These are phyloP conservation scores for Pouteria campechiana DNA, from an alignment of 179 eudicot genomes.

Conservation along the genomic window DNA sequence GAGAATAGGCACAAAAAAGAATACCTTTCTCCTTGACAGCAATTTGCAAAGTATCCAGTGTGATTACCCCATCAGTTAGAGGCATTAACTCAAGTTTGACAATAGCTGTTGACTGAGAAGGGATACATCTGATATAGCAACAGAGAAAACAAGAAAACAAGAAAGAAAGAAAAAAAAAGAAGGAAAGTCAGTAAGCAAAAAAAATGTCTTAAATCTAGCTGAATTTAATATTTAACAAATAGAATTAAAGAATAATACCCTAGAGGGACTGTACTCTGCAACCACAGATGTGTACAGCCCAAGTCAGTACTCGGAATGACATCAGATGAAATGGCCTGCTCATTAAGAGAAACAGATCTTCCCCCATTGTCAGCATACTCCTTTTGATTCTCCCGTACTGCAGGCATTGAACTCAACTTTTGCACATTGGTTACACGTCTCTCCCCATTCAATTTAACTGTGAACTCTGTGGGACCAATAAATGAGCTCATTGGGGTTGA, in stretches of 20 bases:
- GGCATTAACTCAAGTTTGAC: slow-evolving; percentile 94
- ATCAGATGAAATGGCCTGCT: slow-evolving; percentile 47
- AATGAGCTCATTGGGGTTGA: slow-evolving; percentile 53
- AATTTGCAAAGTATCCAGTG: slow-evolving; percentile 85
- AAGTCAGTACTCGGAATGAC: slow-evolving; percentile 56
- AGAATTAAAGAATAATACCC: too few relatives aligned
- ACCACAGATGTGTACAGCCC: slow-evolving; percentile 87
- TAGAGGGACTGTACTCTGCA: slow-evolving; percentile 90
- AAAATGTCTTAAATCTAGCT: too few relatives aligned
- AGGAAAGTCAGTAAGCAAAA: too few relatives aligned
- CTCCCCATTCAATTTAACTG: slow-evolving; percentile 7
- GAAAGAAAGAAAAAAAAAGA: neutral
- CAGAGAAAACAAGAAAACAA: neutral
- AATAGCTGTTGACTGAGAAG: slow-evolving; percentile 76
- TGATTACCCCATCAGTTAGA: slow-evolving; percentile 89
- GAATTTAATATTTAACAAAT: too few relatives aligned
- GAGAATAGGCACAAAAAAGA: neutral
- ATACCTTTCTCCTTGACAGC: slow-evolving; percentile 89
- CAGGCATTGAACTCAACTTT: slow-evolving; percentile 24
- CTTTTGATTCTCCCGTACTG: slow-evolving; percentile 19
- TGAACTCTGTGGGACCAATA: slow-evolving; percentile 21
- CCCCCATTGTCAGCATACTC: slow-evolving; percentile 23
- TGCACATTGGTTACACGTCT: slow-evolving; percentile 15
- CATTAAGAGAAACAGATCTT: slow-evolving; percentile 24
- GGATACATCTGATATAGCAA: slow-evolving; percentile 58